Base-by-base conservation (phyloP, 495 filamentous ascomycete genomes). In the Trichoderma erinaceum region DNA sequence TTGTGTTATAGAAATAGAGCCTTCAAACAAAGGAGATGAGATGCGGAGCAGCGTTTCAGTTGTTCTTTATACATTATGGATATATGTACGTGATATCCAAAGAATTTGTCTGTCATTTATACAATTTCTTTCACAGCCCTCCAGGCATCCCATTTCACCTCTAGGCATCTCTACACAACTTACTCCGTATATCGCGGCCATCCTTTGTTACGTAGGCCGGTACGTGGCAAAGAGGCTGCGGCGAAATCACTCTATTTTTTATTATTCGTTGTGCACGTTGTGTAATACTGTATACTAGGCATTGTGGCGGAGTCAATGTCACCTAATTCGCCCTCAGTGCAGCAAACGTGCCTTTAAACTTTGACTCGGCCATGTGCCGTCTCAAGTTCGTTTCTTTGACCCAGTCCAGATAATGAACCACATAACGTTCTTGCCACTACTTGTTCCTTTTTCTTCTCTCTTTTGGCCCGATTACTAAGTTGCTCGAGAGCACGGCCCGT, bases 211-310 rank as follows among this genome's bases (percentile, higher is more conserved):
- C 56, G 56, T 61, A 35, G 56, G 56, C 56, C 11, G 0, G 10
- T 61, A 61, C 56, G 56, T 32, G 56, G 56, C 56, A 29, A 61
- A 10, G 56, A 61, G 56, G 25, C 56, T 61, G n/a, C 50, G 50
- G 50, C 50, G 50, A 56, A 56, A n/a, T n/a, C n/a, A n/a, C n/a
- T n/a, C n/a, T n/a, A n/a, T 29, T 29, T 29, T 29, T 29, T 29
- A 29, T 50, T 4, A 4, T 27, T 3, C 52, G 27, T 25, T 29
- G 18, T 23, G 23, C 13, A 29, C 13, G 6, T 27, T 18, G 21
- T 44, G 41, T 44, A 38, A 38, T 38, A 38, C 35, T 38, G 35
- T 38, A 38, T 38, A 38, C 35, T 38, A 38, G 35, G 2, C 35
- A 5, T 10, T 38, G 35, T 38, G 35, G 35, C 44, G 44, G 44